Conservation (phyloP, 352 stramenopile genomes). For the Phytophthora aleatoria region DNA sequence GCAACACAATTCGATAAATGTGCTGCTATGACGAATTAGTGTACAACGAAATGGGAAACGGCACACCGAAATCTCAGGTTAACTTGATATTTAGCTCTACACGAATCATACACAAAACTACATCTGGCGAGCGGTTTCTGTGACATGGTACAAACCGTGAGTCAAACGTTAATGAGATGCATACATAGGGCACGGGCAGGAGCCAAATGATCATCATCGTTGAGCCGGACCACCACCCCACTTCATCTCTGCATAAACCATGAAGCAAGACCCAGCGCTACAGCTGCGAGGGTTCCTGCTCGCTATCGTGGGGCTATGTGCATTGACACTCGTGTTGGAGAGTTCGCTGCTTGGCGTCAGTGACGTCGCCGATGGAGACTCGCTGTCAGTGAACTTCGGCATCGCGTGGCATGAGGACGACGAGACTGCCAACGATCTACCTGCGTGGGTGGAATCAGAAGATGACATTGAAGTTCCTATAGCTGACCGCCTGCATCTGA, state of each 20-base stretch:
- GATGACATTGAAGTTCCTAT: slow-evolving; percentile 7
- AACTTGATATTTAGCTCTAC: too few species aligned
- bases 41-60: too few species aligned
- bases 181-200: neutral
- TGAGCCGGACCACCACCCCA: slow-evolving; percentile 6
- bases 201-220: neutral
- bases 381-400: neutral
- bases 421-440: slow-evolving; percentile 6
- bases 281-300: slow-evolving; percentile 18
- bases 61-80: too few species aligned
- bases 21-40: too few species aligned
- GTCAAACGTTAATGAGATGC: slow-evolving; percentile 8
- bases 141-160: neutral
- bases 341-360: slow-evolving; percentile 2
- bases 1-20: neutral
- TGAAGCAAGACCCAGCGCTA: slow-evolving; percentile 1
- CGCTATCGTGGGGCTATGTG: slow-evolving; percentile 15
- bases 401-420: neutral
- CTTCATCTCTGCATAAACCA: neutral
- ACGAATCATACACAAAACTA: too few species aligned
- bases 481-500: slow-evolving; percentile 40
- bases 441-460: slow-evolving; percentile 3
- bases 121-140: too few species aligned
- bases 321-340: slow-evolving; percentile 23
- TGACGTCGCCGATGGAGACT: neutral